Conservation (phyloP, 2,329 filamentous ascomycete species). For the Colletotrichum kahawae region DNA sequence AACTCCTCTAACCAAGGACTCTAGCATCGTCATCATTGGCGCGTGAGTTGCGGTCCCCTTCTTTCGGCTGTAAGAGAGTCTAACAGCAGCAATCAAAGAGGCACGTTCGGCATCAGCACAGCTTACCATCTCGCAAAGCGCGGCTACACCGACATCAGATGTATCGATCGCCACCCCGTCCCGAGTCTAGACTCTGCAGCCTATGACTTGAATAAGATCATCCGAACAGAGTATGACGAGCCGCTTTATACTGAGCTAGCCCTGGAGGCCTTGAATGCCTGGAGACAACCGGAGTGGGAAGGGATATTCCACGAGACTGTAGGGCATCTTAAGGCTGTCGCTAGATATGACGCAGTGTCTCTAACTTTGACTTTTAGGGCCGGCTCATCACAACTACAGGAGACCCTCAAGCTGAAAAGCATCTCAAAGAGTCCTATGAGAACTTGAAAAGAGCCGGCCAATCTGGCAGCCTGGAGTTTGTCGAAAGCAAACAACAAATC, state of each 20-base stretch:
- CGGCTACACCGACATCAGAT: slow-evolving; percentile 22
- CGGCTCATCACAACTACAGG: slow-evolving; percentile 18
- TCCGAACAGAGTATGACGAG: slow-evolving; percentile 17
- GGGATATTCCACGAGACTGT: slow-evolving; percentile 23
- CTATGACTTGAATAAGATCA: slow-evolving; percentile 20
- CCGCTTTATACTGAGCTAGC: slow-evolving; percentile 8
- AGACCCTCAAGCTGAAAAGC: not conserved
- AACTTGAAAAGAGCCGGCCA: slow-evolving; percentile 4
- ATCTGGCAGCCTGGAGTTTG: not conserved
- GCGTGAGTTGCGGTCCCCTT: slow-evolving; percentile 1
- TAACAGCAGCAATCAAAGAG: not conserved
- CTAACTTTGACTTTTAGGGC: not conserved
- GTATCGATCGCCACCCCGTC: slow-evolving; percentile 15
- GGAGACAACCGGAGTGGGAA: slow-evolving; percentile 13
- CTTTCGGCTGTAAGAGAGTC: not conserved
- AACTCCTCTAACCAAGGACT: not conserved
- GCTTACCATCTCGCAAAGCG: slow-evolving; percentile 18
- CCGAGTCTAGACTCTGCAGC: slow-evolving; percentile 21
- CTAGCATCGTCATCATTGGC: slow-evolving; percentile 21
- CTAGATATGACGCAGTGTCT: not conserved
- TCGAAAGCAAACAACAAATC: slow-evolving; percentile 9
- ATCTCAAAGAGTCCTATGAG: slow-evolving; percentile 17
- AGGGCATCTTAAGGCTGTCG: not conserved
- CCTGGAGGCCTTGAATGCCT: slow-evolving; percentile 10
- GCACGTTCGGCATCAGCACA: slow-evolving; percentile 13